Conservation (phyloP, 2,329 filamentous ascomycete species). For the Penicillium griseofulvum region DNA sequence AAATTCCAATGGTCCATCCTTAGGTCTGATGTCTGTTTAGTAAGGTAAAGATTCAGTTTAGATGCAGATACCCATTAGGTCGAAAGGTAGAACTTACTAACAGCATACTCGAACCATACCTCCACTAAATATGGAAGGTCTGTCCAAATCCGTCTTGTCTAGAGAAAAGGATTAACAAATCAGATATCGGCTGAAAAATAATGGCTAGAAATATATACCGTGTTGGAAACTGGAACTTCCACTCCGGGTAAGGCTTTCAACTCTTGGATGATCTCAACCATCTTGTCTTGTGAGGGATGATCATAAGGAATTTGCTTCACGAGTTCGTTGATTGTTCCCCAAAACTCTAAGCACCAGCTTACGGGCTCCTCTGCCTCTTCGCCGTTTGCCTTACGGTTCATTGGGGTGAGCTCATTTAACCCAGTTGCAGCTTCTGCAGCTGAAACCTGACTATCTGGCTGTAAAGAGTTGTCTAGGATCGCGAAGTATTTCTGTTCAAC, state of each 20-base stretch:
- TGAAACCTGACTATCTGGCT: not conserved
- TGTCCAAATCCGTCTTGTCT: not conserved
- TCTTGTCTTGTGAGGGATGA: slow-evolving; percentile 1
- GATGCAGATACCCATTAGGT: not conserved
- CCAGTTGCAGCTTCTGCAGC: not conserved
- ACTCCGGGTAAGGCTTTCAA: not conserved
- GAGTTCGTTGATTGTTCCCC: not conserved
- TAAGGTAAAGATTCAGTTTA: not conserved
- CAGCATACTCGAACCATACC: not conserved
- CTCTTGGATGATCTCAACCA: not conserved
- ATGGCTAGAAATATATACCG: not conserved
- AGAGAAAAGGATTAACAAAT: not conserved
- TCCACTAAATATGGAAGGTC: not conserved
- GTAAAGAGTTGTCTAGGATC: not conserved
- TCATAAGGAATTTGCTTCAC: not conserved
- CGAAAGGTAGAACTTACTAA: not conserved
- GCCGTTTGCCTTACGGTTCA: not conserved
- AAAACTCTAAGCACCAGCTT: not conserved
- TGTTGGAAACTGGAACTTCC: not conserved
- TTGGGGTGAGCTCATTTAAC: not conserved
- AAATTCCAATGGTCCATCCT: not conserved
- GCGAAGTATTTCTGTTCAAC: not conserved
- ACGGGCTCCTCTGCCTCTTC: not conserved
- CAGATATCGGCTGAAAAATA: not conserved
- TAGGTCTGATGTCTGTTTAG: not conserved